Conservation (phyloP, 257 asterid species). For the Solanum chiquidenum region DNA sequence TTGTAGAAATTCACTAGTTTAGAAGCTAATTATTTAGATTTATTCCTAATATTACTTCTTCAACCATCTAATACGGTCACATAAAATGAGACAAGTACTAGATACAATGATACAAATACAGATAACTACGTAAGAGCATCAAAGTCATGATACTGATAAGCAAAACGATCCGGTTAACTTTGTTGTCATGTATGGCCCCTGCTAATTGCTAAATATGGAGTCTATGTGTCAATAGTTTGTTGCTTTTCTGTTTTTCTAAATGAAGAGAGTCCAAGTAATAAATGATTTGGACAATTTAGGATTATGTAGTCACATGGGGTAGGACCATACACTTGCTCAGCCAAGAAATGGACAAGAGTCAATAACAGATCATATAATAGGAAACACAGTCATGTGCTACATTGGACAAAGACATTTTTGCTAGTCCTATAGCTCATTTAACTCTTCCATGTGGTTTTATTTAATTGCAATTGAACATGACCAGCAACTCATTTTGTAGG, state of each 20-base stretch:
- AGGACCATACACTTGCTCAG: constrained; percentile 12
- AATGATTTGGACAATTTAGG: not conserved
- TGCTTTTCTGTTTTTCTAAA: not conserved
- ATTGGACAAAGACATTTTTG: not conserved
- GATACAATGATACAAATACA: not conserved
- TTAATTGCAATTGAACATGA: not conserved
- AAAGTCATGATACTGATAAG: not conserved
- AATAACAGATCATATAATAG: not conserved
- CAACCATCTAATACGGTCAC: not conserved
- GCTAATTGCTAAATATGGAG: not conserved
- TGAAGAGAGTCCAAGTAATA: not conserved
- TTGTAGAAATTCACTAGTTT: too few relatives aligned
- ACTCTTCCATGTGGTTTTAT: not conserved
- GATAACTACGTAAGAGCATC: not conserved
- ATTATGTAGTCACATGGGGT: constrained; percentile 25
- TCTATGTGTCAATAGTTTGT: not conserved
- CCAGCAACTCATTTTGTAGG: not conserved
- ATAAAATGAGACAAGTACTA: not conserved
- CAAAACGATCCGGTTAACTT: not conserved
- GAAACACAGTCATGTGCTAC: constrained; percentile 40
- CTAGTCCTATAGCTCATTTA: not conserved
- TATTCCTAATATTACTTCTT: not conserved
- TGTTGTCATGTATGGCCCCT: not conserved
- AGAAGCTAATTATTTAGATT: too few relatives aligned
- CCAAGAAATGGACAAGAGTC: not conserved